Evolutionary conservation across 2,329 filamentous ascomycete species (phyloP).

Genomic region (Chaetomium olivaceum): DNA sequence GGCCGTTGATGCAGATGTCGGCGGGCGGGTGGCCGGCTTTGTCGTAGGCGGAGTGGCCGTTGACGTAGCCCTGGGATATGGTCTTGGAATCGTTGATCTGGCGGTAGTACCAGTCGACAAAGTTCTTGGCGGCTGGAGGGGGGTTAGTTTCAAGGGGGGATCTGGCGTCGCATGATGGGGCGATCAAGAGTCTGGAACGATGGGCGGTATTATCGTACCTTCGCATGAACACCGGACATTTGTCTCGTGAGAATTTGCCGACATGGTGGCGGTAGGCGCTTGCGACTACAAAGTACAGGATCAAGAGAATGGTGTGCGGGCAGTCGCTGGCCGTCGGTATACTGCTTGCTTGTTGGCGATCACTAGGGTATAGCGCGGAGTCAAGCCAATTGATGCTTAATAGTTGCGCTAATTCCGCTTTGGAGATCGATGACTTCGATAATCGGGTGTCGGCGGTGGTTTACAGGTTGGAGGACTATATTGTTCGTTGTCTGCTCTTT

Average conservation of each 20-base stretch:
- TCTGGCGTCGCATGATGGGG: constrained; percentile 17
- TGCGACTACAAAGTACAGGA: neutral
- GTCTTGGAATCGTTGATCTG: constrained; percentile 63
- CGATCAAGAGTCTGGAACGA: constrained; percentile 20
- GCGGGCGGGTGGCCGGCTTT: constrained; percentile 52
- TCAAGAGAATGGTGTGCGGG: neutral
- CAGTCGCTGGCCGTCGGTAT: neutral
- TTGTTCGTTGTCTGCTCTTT: neutral
- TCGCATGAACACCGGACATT: constrained; percentile 50
- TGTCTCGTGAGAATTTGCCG: constrained; percentile 39
- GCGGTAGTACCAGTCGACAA: constrained; percentile 73
- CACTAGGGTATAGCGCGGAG: neutral
- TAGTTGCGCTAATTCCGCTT: neutral
- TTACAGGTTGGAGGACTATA: neutral
- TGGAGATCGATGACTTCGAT: neutral
- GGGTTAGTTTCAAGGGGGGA: constrained; percentile 12
- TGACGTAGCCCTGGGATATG: constrained; percentile 71
- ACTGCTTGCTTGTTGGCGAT: neutral
- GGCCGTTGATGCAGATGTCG: constrained; percentile 80
- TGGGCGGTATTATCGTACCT: constrained; percentile 38
- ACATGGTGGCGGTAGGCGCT: constrained; percentile 5
- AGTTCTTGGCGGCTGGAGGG: constrained; percentile 64
- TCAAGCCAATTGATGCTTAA: neutral
- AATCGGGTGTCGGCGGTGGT: neutral
- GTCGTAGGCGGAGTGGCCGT: constrained; percentile 54